These are phyloP conservation scores for Diaporthe humulicola DNA, from an alignment of 2,329 filamentous ascomycete species.

Conservation along the genomic window DNA sequence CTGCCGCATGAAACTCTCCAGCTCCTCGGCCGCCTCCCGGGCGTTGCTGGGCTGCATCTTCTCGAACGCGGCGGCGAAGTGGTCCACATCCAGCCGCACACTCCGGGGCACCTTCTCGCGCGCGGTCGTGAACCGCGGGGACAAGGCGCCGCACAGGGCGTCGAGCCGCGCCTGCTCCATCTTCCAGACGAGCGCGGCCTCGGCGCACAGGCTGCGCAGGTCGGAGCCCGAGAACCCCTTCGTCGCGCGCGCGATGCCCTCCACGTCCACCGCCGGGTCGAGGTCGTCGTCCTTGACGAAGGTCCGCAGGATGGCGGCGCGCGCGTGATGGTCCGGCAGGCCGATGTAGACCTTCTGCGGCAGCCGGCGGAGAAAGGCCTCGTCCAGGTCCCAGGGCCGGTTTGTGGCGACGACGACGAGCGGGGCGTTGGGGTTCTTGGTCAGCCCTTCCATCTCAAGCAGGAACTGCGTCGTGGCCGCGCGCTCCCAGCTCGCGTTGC, in stretches of 20 bases:
- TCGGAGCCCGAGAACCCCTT: neutral
- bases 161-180: neutral
- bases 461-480: neutral
- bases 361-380: slow-evolving; percentile 7
- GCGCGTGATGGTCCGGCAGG: neutral
- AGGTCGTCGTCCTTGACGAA: slow-evolving; percentile 1
- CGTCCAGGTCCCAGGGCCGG: slow-evolving; percentile 13
- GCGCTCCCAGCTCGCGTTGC: slow-evolving; percentile 1
- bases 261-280: slow-evolving; percentile 6
- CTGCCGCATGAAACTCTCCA: neutral
- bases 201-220: slow-evolving; percentile 11
- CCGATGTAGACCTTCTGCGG: slow-evolving; percentile 7
- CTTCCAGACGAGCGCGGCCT: slow-evolving; percentile 17
- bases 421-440: neutral
- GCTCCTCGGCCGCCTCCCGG: neutral
- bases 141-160: neutral
- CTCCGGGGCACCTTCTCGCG: neutral
- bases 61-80: slow-evolving; percentile 16
- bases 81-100: slow-evolving; percentile 21
- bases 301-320: neutral
- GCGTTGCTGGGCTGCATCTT: slow-evolving; percentile 9
- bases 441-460: neutral
- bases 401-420: slow-evolving; percentile 6
- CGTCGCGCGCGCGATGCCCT: neutral
- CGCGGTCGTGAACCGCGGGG: neutral